These are phyloP conservation scores for Phyllosticta citrichinensis DNA, from an alignment of 2,329 filamentous ascomycete genomes.

Conservation along the genomic window DNA sequence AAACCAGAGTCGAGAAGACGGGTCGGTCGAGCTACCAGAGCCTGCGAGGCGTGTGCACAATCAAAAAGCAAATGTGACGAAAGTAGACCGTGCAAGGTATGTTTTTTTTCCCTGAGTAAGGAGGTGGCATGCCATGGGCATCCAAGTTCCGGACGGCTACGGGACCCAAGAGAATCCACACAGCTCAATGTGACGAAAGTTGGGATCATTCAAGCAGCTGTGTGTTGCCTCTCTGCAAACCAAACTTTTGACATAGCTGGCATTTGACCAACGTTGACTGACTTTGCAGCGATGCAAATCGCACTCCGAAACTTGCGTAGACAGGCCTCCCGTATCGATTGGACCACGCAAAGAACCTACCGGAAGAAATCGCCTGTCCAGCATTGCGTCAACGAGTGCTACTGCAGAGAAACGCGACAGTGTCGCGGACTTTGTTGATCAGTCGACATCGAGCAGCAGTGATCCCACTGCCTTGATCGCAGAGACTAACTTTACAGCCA, in stretches of 20 bases:
- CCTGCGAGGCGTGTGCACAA: slow-evolving; percentile 22
- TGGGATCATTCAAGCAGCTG: not conserved
- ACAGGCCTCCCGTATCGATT: not conserved
- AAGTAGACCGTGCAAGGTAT: slow-evolving; percentile 19
- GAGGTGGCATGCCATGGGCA: not conserved
- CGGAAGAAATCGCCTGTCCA: not conserved
- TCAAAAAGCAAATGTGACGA: slow-evolving; percentile 25
- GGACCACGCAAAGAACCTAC: not conserved
- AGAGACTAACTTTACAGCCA: not conserved
- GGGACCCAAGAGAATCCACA: not conserved
- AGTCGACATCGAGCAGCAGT: not conserved
- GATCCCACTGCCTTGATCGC: not conserved
- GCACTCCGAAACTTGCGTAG: slow-evolving; percentile 10
- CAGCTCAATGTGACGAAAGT: not conserved
- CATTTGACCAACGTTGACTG: not conserved
- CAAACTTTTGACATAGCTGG: too few relatives aligned
- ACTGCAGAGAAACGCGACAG: not conserved
- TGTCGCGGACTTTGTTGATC: not conserved
- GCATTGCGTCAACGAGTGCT: not conserved
- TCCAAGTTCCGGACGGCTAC: too few relatives aligned
- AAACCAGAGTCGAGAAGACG: slow-evolving; percentile 14
- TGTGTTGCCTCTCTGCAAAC: too few relatives aligned
- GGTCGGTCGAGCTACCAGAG: slow-evolving; percentile 18
- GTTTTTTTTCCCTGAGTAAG: not conserved
- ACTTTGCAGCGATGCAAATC: slow-evolving; percentile 12